phyloP scores from a whole-genome alignment of 2,329 filamentous ascomycete genomes.

The Septoria petroselini region DNA sequence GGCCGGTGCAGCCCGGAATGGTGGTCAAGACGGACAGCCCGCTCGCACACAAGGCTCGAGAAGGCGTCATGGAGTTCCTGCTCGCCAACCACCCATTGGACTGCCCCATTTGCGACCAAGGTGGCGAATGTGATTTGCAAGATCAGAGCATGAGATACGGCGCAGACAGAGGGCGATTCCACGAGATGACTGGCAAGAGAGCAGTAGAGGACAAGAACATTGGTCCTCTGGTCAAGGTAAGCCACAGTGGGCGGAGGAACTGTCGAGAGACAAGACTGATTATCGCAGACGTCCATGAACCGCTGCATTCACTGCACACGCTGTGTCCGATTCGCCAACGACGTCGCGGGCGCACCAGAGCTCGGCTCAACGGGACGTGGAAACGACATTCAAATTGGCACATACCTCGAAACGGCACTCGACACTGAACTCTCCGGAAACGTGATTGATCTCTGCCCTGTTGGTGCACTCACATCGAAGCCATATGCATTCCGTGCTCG shows the following conservation, averaged over 20 bases:
- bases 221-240: conserved; percentile 82
- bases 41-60: conserved; percentile 92
- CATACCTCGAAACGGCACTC: conserved; percentile 90
- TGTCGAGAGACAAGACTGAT: conserved; percentile 16
- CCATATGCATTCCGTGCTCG: conserved; percentile 95
- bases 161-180: conserved; percentile 91
- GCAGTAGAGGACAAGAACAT: conserved; percentile 99
- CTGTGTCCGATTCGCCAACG: conserved; percentile 96
- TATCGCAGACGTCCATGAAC: conserved; percentile 88
- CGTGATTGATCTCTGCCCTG: conserved; percentile 96
- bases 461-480: conserved; percentile 93
- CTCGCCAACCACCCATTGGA: conserved; percentile 94
- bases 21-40: conserved; percentile 98
- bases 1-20: conserved; percentile 98
- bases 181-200: conserved; percentile 92
- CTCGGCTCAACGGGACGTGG: conserved; percentile 91
- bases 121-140: conserved; percentile 97
- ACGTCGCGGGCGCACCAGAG: conserved; percentile 92
- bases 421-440: conserved; percentile 95
- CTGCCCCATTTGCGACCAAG: conserved; percentile 97
- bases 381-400: conserved; percentile 97
- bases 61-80: conserved; percentile 98
- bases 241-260: conserved; percentile 2
- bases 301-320: conserved; percentile 98
- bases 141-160: conserved; percentile 99